Evolutionary conservation across 1,139 yeast species (phyloP).

Genomic region (Suhomyces anneliseae): DNA sequence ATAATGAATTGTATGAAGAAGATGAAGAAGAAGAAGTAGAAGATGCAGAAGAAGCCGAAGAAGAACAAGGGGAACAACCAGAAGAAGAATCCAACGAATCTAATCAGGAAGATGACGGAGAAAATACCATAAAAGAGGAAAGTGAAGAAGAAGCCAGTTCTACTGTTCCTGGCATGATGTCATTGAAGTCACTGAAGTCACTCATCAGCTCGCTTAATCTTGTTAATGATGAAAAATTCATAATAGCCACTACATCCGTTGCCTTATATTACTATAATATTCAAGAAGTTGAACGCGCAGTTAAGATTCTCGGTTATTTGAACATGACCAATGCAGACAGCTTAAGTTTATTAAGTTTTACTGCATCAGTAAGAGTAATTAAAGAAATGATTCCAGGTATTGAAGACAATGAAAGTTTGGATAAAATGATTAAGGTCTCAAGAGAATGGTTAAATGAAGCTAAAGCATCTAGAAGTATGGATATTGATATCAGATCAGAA

Average conservation of each 20-base stretch:
- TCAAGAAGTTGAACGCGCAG: slow-evolving; percentile 20
- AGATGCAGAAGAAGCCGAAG: slow-evolving; percentile 22
- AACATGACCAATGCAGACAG: slow-evolving; percentile 15
- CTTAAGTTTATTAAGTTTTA: slow-evolving; percentile 28
- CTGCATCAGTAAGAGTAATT: slow-evolving; percentile 31
- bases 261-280: slow-evolving; percentile 26
- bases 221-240: slow-evolving; percentile 36
- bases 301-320: slow-evolving; percentile 29
- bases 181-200: slow-evolving; percentile 18
- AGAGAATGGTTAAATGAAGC: slow-evolving; percentile 38
- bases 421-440: slow-evolving; percentile 26
- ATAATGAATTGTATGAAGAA: slow-evolving; percentile 31
- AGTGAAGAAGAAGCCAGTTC: neutral
- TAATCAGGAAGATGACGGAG: neutral
- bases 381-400: slow-evolving; percentile 23
- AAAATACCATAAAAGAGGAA: neutral
- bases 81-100: slow-evolving; percentile 5
- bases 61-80: slow-evolving; percentile 14
- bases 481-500: slow-evolving; percentile 25
- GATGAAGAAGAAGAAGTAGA: slow-evolving; percentile 27
- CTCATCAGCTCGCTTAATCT: slow-evolving; percentile 35
- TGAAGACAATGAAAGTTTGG: slow-evolving; percentile 27
- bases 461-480: slow-evolving; percentile 19
- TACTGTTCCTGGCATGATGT: neutral
- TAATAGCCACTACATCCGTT: slow-evolving; percentile 31